Evolutionary conservation across 352 stramenopile species (phyloP).

Genomic region (Phytophthora pinifolia): DNA sequence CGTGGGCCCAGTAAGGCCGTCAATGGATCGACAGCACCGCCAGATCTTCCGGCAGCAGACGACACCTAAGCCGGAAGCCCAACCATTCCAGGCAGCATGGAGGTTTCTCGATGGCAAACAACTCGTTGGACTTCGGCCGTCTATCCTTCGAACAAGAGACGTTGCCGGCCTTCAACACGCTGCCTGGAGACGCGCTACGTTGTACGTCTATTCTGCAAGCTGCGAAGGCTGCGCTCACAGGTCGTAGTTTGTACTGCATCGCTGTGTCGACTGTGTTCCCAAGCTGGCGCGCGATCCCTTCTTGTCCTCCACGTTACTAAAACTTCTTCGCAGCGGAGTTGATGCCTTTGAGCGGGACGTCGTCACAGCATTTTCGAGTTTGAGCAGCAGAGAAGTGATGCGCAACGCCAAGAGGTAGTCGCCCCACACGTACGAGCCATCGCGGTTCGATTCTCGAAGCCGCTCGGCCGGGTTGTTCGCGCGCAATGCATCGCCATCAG

Average conservation of each 20-base stretch:
- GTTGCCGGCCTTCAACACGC: too few relatives aligned
- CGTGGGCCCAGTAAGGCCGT: constrained; percentile 43
- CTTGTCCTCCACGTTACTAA: too few relatives aligned
- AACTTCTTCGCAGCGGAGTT: too few relatives aligned
- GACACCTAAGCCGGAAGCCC: constrained; percentile 24
- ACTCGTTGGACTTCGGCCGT: too few relatives aligned
- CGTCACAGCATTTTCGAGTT: constrained; percentile 48
- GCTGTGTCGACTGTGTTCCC: too few relatives aligned
- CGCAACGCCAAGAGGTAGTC: constrained; percentile 30
- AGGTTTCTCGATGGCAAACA: too few relatives aligned
- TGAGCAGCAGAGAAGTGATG: constrained; percentile 34
- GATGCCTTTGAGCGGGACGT: constrained; percentile 35
- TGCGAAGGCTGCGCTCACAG: too few relatives aligned
- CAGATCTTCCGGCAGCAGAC: constrained; percentile 12
- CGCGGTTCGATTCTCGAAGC: constrained; percentile 28
- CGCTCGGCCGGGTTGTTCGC: constrained; percentile 3
- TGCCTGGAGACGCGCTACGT: too few relatives aligned
- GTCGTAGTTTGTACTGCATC: too few relatives aligned
- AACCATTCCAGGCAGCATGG: constrained; percentile 39
- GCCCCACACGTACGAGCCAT: constrained; percentile 39
- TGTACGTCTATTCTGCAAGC: too few relatives aligned
- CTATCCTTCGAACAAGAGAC: too few relatives aligned
- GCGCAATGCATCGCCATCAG: constrained; percentile 37
- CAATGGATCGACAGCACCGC: constrained; percentile 44
- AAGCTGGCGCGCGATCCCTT: too few relatives aligned